Percentiles rank a stretch among this genome's conserved stretches.
These are phyloP conservation scores for Trichoderma atroviride DNA, from an alignment of 2,329 filamentous ascomycete genomes.

Conservation along the genomic window DNA sequence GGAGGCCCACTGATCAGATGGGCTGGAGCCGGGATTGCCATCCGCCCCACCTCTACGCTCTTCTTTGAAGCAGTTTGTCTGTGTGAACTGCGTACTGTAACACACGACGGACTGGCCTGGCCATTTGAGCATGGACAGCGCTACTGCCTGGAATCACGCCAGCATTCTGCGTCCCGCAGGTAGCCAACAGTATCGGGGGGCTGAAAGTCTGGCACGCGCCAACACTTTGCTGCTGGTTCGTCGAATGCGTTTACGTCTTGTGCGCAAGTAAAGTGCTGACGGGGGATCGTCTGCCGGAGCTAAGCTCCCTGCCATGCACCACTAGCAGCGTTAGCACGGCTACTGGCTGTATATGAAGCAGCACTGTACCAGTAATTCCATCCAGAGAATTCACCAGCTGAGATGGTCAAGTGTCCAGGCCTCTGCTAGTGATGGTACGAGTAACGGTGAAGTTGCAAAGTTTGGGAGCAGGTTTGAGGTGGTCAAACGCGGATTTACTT, in stretches of 20 bases:
- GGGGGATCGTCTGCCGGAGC: constrained; percentile 13
- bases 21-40: constrained; percentile 11
- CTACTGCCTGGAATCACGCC: neutral
- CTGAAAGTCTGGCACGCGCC: neutral
- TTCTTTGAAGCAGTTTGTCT: neutral
- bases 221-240: neutral
- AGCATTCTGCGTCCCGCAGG: neutral
- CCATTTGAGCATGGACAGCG: neutral
- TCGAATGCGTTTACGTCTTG: neutral
- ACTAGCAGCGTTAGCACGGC: neutral
- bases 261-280: constrained; percentile 21
- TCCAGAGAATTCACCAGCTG: neutral
- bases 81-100: neutral
- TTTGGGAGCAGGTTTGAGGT: neutral
- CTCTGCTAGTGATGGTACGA: neutral
- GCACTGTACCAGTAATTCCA: neutral
- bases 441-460: neutral
- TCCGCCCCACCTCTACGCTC: constrained; percentile 6
- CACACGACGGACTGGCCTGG: neutral
- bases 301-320: neutral
- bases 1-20: constrained; percentile 19
- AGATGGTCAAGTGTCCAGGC: neutral
- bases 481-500: neutral
- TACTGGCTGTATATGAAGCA: neutral
- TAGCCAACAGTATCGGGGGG: neutral